These are phyloP conservation scores for Leavenworthia alabamica DNA, from an alignment of 345 rosid species.

Conservation along the genomic window DNA sequence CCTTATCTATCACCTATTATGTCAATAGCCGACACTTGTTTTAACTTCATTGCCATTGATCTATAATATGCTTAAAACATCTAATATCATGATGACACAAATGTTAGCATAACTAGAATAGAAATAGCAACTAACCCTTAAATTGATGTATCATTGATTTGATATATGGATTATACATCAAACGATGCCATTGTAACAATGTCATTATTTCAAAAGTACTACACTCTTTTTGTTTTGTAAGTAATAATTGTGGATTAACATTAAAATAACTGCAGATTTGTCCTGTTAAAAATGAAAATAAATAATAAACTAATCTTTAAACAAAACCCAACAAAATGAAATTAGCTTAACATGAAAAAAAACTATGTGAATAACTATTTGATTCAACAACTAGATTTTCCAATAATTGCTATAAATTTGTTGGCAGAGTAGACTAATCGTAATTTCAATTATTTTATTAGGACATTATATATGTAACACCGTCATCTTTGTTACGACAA, in stretches of 20 bases:
- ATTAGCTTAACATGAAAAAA: not conserved
- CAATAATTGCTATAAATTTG: not conserved
- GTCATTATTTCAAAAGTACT: constrained; percentile 2
- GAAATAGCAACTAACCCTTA: not conserved
- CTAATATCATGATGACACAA: no score
- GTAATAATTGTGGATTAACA: not conserved
- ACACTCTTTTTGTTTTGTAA: not conserved
- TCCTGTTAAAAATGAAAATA: not conserved
- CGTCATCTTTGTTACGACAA: not conserved
- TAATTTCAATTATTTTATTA: not conserved
- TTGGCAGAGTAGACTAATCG: not conserved
- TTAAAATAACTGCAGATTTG: no score
- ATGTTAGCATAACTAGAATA: not conserved
- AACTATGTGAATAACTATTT: not conserved
- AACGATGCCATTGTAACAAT: not conserved
- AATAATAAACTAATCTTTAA: not conserved
- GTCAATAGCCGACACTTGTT: no score
- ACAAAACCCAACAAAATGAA: not conserved
- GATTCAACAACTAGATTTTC: not conserved
- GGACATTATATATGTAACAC: not conserved
- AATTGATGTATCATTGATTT: not conserved
- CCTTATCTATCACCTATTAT: no score
- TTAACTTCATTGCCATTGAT: no score
- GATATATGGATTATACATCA: not conserved
- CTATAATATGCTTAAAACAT: no score